These are phyloP conservation scores for Blastobotrys robertii DNA, from an alignment of 805 yeast genomes.

Conservation along the genomic window DNA sequence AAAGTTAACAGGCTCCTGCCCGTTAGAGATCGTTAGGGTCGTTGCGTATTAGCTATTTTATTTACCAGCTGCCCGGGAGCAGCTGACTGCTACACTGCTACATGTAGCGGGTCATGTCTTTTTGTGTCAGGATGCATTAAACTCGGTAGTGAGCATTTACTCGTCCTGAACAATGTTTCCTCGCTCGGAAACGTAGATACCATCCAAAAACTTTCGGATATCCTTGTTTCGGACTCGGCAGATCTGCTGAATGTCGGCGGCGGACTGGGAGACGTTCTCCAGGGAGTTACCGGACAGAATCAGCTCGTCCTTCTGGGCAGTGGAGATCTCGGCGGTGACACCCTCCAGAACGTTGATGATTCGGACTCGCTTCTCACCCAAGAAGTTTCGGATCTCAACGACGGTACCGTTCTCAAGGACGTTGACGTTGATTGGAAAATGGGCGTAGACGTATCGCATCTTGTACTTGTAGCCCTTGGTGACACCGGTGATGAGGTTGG, in stretches of 20 bases:
- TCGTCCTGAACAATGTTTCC: conserved; percentile 71
- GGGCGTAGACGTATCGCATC: conserved; percentile 99
- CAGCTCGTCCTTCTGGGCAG: conserved; percentile 90
- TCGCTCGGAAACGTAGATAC: conserved; percentile 97
- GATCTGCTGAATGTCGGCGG: conserved; percentile 96
- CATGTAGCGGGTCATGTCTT: too few species aligned
- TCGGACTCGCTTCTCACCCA: conserved; percentile 99
- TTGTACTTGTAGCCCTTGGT: conserved; percentile 99
- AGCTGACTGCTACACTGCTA: too few species aligned
- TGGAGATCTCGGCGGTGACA: conserved; percentile 73
- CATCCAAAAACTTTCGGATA: conserved; percentile 99
- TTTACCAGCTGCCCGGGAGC: too few species aligned
- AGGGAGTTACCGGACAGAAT: conserved; percentile 89
- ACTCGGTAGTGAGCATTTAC: conserved; percentile 1
- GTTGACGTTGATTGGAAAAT: conserved; percentile 99
- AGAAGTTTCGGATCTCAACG: conserved; percentile 98
- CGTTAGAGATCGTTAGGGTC: too few species aligned
- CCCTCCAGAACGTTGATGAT: conserved; percentile 78
- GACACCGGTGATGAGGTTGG: conserved; percentile 96
- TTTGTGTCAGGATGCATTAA: too few species aligned
- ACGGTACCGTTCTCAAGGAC: conserved; percentile 65
- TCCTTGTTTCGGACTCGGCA: conserved; percentile 99
- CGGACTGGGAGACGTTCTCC: conserved; percentile 95
- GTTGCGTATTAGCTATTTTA: too few species aligned
- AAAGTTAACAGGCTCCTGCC: too few species aligned